phyloP scores from a whole-genome alignment of 495 filamentous ascomycete genomes.

The Opeltia flavorubescens region DNA sequence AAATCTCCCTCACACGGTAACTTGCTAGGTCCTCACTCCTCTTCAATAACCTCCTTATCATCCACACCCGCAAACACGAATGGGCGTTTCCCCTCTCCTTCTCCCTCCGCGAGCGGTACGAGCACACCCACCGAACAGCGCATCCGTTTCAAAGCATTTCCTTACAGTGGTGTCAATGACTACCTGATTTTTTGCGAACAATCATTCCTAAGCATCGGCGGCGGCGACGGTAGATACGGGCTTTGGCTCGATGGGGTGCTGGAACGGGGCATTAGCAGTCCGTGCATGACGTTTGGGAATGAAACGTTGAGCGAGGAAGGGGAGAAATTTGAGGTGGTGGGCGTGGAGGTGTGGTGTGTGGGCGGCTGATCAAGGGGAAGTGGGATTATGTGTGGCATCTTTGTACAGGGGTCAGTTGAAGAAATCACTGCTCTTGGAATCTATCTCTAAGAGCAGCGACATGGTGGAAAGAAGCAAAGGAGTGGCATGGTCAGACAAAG shows the following conservation, averaged over 20 bases:
- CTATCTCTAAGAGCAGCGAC: no score
- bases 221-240: conserved; percentile 82
- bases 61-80: conserved; percentile 1
- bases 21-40: background rate
- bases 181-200: conserved; percentile 89
- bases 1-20: conserved; percentile 9
- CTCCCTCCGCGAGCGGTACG: conserved; percentile 20
- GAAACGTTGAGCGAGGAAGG: conserved; percentile 92
- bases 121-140: conserved; percentile 29
- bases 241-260: conserved; percentile 87
- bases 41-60: background rate
- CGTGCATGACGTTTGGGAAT: conserved; percentile 86
- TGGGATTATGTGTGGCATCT: conserved; percentile 8
- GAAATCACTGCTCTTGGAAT: no score
- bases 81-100: conserved; percentile 5
- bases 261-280: conserved; percentile 67
- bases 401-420: no score
- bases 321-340: conserved; percentile 79
- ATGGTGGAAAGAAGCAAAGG: no score
- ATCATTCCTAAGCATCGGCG: conserved; percentile 72
- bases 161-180: conserved; percentile 90
- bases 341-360: conserved; percentile 86
- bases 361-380: conserved; percentile 21
- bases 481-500: no score
- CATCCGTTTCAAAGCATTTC: conserved; percentile 92